Evolutionary conservation across 768 basidiomycete genomes (phyloP).

Genomic region (Hygrophorus russula): DNA sequence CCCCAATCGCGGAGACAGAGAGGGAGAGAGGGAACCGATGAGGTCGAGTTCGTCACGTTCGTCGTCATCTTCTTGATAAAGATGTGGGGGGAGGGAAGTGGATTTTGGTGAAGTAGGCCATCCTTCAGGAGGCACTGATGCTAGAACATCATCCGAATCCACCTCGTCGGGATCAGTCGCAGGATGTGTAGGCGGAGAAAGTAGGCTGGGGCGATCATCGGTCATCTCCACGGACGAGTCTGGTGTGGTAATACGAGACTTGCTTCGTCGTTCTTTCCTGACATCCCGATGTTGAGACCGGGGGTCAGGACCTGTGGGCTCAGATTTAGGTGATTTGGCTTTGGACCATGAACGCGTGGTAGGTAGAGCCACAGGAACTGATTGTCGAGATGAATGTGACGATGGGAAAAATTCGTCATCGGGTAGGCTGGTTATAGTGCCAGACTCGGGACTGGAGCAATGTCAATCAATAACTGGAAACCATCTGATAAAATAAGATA

Average conservation of each 20-base stretch:
- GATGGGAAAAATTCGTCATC: constrained; percentile 18
- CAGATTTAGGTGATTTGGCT: constrained; percentile 2
- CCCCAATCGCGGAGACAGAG: constrained; percentile 8
- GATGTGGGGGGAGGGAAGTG: constrained; percentile 8
- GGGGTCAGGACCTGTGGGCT: background rate
- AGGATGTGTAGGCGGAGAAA: background rate
- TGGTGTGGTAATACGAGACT: background rate
- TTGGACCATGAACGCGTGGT: background rate
- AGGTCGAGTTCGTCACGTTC: constrained; percentile 31
- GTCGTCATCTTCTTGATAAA: constrained; percentile 12
- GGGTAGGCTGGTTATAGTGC: constrained; percentile 26
- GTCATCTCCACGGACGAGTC: background rate
- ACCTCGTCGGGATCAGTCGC: constrained; percentile 4
- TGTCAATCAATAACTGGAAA: constrained; percentile 6
- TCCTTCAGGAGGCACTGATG: constrained; percentile 5
- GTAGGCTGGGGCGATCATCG: background rate
- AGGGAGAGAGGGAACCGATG: constrained; percentile 18
- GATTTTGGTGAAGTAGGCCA: constrained; percentile 9
- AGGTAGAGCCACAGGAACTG: constrained; percentile 1
- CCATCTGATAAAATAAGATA: constrained; percentile 7
- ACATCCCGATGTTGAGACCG: constrained; percentile 5
- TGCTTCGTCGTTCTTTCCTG: constrained; percentile 5
- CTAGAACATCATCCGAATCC: constrained; percentile 11
- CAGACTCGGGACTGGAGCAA: constrained; percentile 26
- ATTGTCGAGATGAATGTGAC: constrained; percentile 6